phyloP scores from a whole-genome alignment of 2,329 filamentous ascomycete species.

The Orbilia brochopaga region DNA sequence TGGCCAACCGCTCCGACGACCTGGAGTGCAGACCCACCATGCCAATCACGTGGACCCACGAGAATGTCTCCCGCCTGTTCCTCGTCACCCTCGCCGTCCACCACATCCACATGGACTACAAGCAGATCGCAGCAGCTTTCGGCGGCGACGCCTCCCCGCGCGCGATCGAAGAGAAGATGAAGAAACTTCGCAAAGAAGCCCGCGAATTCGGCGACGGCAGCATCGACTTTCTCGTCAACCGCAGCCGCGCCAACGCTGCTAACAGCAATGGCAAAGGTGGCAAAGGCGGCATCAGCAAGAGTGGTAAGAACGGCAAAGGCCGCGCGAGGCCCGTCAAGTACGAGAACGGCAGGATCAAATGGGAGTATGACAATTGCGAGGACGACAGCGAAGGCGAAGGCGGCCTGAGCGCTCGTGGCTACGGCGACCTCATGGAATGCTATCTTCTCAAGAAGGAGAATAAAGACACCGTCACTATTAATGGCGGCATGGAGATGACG shows the following conservation, averaged over 20 bases:
- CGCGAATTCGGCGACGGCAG: constrained; percentile 44
- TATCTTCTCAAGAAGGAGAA: constrained; percentile 49
- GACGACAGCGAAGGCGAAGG: constrained; percentile 47
- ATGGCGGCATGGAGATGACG: neutral
- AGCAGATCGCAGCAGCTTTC: constrained; percentile 46
- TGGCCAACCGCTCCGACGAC: neutral
- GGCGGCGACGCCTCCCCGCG: constrained; percentile 47
- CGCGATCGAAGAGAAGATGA: constrained; percentile 51
- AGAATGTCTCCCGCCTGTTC: constrained; percentile 50
- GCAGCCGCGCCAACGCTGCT: constrained; percentile 28
- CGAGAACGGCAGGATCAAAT: constrained; percentile 39
- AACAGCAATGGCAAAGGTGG: constrained; percentile 14
- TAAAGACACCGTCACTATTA: constrained; percentile 3
- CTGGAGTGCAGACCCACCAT: constrained; percentile 1
- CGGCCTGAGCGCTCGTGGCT: constrained; percentile 31
- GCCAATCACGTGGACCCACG: constrained; percentile 51
- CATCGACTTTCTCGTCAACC: constrained; percentile 36
- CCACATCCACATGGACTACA: constrained; percentile 51
- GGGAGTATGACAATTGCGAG: constrained; percentile 50
- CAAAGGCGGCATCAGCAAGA: constrained; percentile 19
- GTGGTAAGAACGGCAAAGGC: constrained; percentile 27
- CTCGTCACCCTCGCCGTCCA: constrained; percentile 48
- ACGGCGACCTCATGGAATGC: constrained; percentile 47
- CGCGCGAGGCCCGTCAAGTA: constrained; percentile 46
- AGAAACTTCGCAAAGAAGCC: constrained; percentile 49